Conservation (phyloP, 805 yeast species). For the Vanderwaltozyma verrucispora region DNA sequence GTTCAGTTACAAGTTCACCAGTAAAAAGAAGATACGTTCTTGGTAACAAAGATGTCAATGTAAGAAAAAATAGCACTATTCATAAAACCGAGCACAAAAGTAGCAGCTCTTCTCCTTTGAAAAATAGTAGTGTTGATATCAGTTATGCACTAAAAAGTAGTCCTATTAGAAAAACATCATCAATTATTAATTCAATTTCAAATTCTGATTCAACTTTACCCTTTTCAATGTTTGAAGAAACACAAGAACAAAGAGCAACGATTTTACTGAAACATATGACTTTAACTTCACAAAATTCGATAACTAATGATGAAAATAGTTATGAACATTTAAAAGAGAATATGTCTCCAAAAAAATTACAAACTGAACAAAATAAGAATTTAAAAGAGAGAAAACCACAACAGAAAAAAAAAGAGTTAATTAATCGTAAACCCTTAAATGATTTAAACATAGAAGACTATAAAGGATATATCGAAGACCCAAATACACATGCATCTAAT, state of each 20-base stretch:
- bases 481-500: slow-evolving; percentile 4
- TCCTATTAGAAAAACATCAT: slow-evolving; percentile 7
- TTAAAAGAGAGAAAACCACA: slow-evolving; percentile 2
- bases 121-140: slow-evolving; percentile 7
- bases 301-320: slow-evolving; percentile 18
- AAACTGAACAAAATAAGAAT: no score
- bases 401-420: neutral
- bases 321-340: slow-evolving; percentile 12
- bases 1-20: slow-evolving; percentile 10
- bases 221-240: slow-evolving; percentile 18
- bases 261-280: slow-evolving; percentile 12
- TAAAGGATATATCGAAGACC: slow-evolving; percentile 14
- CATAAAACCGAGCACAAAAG: slow-evolving; percentile 3
- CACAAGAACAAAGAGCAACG: slow-evolving; percentile 10
- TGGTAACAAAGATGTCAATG: slow-evolving; percentile 15
- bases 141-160: slow-evolving; percentile 11
- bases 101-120: slow-evolving; percentile 4
- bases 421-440: slow-evolving; percentile 7
- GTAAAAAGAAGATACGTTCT: slow-evolving; percentile 16
- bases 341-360: slow-evolving; percentile 10
- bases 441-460: slow-evolving; percentile 12
- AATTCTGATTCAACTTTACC: neutral
- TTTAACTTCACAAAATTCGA: slow-evolving; percentile 16
- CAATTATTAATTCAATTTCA: neutral
- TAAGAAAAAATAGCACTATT: slow-evolving; percentile 5